Percentiles rank a stretch among this genome's conserved stretches.
Conservation (phyloP, 208 protist species). For the Eutreptiella sp. region DNA sequence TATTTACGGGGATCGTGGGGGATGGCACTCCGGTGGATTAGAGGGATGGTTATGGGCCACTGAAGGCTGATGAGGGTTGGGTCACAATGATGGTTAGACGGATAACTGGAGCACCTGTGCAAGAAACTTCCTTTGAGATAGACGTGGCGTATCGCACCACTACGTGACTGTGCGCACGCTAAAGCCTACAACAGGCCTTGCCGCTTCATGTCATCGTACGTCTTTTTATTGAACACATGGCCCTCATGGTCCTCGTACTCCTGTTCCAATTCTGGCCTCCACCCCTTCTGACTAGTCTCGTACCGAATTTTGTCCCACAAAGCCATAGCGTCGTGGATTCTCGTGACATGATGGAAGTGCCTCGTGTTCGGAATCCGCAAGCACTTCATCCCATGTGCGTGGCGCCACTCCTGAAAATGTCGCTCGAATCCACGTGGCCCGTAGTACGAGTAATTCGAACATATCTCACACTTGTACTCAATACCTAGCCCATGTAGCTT, state of each 20-base stretch:
- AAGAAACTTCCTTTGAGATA: too few species aligned
- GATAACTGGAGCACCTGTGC: too few species aligned
- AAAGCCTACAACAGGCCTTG: conserved; percentile 62
- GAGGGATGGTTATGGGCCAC: too few species aligned
- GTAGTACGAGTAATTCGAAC: conserved; percentile 68
- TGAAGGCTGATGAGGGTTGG: too few species aligned
- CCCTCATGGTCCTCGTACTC: conserved; percentile 76
- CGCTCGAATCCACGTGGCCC: conserved; percentile 70
- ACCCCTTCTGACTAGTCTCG: conserved; percentile 41
- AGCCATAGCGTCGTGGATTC: conserved; percentile 66
- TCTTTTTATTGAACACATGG: conserved; percentile 74
- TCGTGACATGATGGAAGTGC: conserved; percentile 78
- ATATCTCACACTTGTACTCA: conserved; percentile 84
- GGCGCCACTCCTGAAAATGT: conserved; percentile 76
- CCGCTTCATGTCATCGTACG: conserved; percentile 59
- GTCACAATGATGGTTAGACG: too few species aligned
- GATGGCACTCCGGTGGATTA: too few species aligned
- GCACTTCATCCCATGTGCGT: conserved; percentile 69
- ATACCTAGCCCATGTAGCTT: conserved; percentile 77
- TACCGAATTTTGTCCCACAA: conserved; percentile 50
- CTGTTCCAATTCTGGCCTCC: conserved; percentile 55
- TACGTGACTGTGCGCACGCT: too few species aligned
- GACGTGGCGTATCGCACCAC: too few species aligned
- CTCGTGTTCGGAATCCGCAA: conserved; percentile 77
- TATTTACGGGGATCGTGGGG: too few species aligned